phyloP scores from a whole-genome alignment of 495 filamentous ascomycete species.

The Penicillium robsamsonii region DNA sequence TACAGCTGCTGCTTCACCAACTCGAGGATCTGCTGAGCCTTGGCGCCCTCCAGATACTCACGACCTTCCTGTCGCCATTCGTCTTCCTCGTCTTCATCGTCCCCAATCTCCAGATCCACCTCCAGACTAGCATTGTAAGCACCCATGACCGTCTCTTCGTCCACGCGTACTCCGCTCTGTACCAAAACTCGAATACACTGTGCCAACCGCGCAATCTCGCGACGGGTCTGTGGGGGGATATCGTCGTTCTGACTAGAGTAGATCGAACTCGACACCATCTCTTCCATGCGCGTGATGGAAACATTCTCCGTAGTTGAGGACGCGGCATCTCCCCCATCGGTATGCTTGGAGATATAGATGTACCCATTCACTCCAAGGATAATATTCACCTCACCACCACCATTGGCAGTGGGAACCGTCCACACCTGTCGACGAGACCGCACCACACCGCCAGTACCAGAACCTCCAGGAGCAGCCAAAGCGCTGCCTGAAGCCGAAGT shows the following conservation, averaged over 20 bases:
- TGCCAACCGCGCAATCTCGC: conserved; percentile 80
- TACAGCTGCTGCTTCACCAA: conserved; percentile 33
- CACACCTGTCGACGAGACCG: conserved; percentile 81
- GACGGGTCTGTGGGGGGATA: conserved; percentile 69
- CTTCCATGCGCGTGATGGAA: conserved; percentile 78
- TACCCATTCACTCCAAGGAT: conserved; percentile 93
- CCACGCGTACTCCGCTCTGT: conserved; percentile 76
- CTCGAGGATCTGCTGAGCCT: conserved; percentile 63
- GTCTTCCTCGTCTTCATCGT: conserved; percentile 41
- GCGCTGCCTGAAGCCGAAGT: conserved; percentile 22
- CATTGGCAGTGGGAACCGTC: conserved; percentile 64
- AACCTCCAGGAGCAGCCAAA: conserved; percentile 18
- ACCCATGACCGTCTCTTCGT: conserved; percentile 83
- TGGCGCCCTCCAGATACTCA: conserved; percentile 72
- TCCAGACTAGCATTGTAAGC: conserved; percentile 79
- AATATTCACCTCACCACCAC: conserved; percentile 78
- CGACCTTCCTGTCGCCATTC: conserved; percentile 41
- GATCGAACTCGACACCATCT: conserved; percentile 67
- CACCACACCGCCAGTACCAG: conserved; percentile 63
- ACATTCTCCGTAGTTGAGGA: conserved; percentile 49
- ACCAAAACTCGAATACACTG: conserved; percentile 79
- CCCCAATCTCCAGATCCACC: conserved; percentile 60
- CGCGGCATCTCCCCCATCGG: conserved; percentile 50
- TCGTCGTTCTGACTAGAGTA: conserved; percentile 92
- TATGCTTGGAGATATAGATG: conserved; percentile 86